These are phyloP conservation scores for Leishmania mexicana DNA, from an alignment of 208 protist genomes.

Conservation along the genomic window DNA sequence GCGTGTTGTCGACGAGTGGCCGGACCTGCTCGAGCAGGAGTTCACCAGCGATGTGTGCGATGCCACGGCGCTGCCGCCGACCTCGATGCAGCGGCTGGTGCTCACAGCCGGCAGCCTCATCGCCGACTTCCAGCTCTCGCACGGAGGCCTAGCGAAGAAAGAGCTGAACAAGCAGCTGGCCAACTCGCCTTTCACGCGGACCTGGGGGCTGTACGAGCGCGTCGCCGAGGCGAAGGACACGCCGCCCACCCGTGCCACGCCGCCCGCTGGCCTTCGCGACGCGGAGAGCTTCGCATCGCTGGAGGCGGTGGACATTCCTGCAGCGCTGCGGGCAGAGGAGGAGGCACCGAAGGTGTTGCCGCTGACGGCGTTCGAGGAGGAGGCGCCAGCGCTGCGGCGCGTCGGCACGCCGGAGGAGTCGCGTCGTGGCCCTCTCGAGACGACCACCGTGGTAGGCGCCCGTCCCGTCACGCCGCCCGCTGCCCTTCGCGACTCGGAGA, in stretches of 20 bases:
- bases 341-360: background rate
- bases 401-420: background rate
- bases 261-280: background rate
- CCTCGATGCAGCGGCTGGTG: conserved; percentile 13
- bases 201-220: conserved; percentile 24
- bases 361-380: background rate
- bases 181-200: conserved; percentile 12
- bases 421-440: background rate
- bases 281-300: background rate
- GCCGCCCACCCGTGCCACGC: background rate
- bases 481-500: background rate
- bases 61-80: conserved; percentile 13
- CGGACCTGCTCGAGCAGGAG: conserved; percentile 32
- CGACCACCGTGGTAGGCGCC: background rate
- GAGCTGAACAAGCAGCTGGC: conserved; percentile 27
- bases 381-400: background rate
- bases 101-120: conserved; percentile 31
- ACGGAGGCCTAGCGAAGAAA: conserved; percentile 15
- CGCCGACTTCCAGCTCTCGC: conserved; percentile 29
- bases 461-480: no score
- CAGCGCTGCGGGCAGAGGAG: background rate
- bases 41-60: conserved; percentile 47
- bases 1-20: conserved; percentile 29
- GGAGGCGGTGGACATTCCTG: background rate
- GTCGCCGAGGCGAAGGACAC: background rate